These are phyloP conservation scores for Vachellia collinsii DNA, from an alignment of 306 rosid genomes.

Conservation along the genomic window DNA sequence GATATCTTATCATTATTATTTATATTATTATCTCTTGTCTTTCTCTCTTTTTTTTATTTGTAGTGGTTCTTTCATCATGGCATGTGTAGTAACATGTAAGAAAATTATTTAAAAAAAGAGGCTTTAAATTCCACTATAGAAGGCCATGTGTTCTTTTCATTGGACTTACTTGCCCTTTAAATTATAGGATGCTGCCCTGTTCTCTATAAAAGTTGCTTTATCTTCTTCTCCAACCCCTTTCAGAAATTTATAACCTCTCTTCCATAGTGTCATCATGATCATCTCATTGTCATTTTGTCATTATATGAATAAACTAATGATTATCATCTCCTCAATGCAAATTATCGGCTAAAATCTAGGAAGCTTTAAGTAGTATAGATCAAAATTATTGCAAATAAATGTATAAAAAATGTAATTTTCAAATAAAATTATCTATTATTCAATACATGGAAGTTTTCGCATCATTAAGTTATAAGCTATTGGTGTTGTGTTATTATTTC, in stretches of 20 bases:
- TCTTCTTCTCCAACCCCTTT: background rate
- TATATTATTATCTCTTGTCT: background rate
- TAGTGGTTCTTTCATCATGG: conserved; percentile 4
- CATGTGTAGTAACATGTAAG: background rate
- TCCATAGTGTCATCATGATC: background rate
- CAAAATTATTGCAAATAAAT: background rate
- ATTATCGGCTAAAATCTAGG: background rate
- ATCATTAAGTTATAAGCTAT: too few relatives aligned
- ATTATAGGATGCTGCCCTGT: background rate
- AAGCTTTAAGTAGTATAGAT: background rate
- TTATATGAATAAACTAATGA: background rate
- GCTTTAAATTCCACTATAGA: conserved; percentile 7
- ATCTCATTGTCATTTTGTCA: background rate
- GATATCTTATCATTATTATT: background rate
- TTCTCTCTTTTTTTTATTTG: background rate
- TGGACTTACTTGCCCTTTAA: background rate
- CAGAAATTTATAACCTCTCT: background rate
- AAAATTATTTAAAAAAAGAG: conserved; percentile 17
- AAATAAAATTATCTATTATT: too few relatives aligned
- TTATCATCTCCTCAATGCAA: background rate
- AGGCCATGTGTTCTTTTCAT: background rate
- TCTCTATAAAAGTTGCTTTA: background rate
- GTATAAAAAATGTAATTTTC: too few relatives aligned
- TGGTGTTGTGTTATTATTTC: too few relatives aligned
- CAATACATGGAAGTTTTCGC: too few relatives aligned